Base-by-base conservation (phyloP, 192 early-diverging fungal genomes). In the Bifiguratus adelaidae region DNA sequence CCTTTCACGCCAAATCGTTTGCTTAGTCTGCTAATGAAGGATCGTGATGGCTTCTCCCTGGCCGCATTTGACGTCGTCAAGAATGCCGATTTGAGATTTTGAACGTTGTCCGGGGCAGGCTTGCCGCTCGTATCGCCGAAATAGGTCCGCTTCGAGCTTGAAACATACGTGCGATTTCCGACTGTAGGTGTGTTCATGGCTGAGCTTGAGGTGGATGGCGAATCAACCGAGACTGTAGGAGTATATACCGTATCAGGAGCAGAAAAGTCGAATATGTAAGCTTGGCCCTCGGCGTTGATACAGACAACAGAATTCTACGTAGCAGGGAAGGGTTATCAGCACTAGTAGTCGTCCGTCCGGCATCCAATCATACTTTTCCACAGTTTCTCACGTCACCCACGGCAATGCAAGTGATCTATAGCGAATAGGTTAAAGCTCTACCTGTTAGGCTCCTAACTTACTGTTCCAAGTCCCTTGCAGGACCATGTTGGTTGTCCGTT, bases 311-410 rank as follows among this genome's bases (percentile, higher is more conserved):
- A 77, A 53, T 77, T 77, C 55, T 63, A 12, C 23, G 35, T 19
- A 15, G 20, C 7, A 4, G 37, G 37, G 12, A 7, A 21, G n/a
- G 6, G 37, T 15, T 20, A n/a, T 7, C 16, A 7, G 22, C 22
- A 21, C 5, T 4, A n/a, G 12, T 4, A n/a, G n/a, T n/a, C n/a
- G n/a, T n/a, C n/a, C n/a, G n/a, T n/a, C n/a, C n/a, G n/a, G n/a
- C 7, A 38, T 38, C 9, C n/a, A 15, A 32, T 28, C 20, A 12
- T 56, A 63, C 65, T 56, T 68, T 68, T 20, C 74, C 74, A 25
- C 55, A 57, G 56, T 77, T 77, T 35, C 63, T 54, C 13, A 74
- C 63, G 56, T 77, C 74, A 5, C 74, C 74, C 29, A 77, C 61
- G 0, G 74, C 66, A 13, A 77, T 57, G 20, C 71, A 73, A 19